Conservation (phyloP, 768 basidiomycete species). For the Calvatia gigantea region DNA sequence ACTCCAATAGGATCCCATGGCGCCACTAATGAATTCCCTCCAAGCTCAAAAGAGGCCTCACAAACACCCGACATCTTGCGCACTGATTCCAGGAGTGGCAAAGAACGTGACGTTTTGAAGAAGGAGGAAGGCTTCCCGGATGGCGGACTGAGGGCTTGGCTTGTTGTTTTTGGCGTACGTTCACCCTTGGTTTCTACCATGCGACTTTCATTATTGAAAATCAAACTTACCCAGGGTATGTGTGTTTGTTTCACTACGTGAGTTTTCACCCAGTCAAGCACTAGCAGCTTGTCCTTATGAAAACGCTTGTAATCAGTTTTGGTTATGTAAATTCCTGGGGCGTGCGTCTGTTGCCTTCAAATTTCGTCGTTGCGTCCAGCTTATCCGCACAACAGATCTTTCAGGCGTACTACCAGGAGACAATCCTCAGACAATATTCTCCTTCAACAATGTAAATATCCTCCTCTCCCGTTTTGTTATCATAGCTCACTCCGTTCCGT, state of each 20-base stretch:
- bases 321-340: constrained; percentile 78
- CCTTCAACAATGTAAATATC: constrained; percentile 49
- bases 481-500: background rate
- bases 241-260: constrained; percentile 45
- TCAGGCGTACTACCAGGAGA: constrained; percentile 4
- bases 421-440: background rate
- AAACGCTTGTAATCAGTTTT: constrained; percentile 37
- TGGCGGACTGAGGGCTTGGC: constrained; percentile 42
- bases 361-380: background rate
- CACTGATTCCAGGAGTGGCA: background rate
- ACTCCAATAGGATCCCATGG: too few species aligned
- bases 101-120: background rate
- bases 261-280: constrained; percentile 19
- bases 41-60: too few species aligned
- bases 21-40: too few species aligned
- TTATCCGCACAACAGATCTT: background rate
- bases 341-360: constrained; percentile 34
- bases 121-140: constrained; percentile 33
- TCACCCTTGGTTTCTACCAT: background rate
- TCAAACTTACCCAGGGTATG: constrained; percentile 32
- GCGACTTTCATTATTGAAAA: background rate
- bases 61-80: background rate
- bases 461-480: constrained; percentile 44
- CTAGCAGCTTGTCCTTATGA: constrained; percentile 10
- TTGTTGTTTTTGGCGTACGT: constrained; percentile 40